Evolutionary conservation across 768 basidiomycete species (phyloP), one percentile per base, ranked within the genome.

Genomic region (Butyriboletus loyo): DNA sequence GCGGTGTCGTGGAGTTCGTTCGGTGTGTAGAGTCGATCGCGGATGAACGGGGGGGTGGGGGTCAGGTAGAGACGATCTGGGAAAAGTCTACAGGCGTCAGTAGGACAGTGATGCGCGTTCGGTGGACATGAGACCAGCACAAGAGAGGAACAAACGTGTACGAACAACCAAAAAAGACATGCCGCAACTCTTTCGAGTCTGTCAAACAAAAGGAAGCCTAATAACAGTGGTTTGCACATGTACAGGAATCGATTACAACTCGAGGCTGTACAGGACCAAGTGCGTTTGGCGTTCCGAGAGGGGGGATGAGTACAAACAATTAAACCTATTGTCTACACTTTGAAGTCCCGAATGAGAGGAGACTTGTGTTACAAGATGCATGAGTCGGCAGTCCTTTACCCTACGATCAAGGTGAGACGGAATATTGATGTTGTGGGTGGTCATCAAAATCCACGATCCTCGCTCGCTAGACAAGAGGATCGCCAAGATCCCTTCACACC

Each of bases 1-100:
- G 96, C 0, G 91, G 94, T 7, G 73, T 95, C 25, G 69, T 79
- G 13, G 89, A 86, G 54, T 96, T 96, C 59, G 66, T 82, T n/a
- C 64, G 71, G 25, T 77, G 75, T 7, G 79, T 92, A 0, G 62
- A 40, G 34, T 50, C 57, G 19, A 36, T 24, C 4, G 36, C 27
- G 1, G 49, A 48, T 3, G 49, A 49, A 7, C 34, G 19, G 37
- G 55, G 43, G 4, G 7, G 7, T 6, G 36, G 64, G 25, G 85
- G 81, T 0, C 67, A 55, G 27, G 80, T 84, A 1, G 75, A 80
- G 58, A 79, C 74, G 3, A 79, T 92, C 1, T 86, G 83, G 79
- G 86, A 90, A 62, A 75, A 70, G 55, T 78, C 72, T 28, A 71
- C 66, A 1, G 92, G 92, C 0, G 89, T 96, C 9, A 85, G 83